Conservation (phyloP, 441 rosid genomes). For the Populus hybrid region DNA sequence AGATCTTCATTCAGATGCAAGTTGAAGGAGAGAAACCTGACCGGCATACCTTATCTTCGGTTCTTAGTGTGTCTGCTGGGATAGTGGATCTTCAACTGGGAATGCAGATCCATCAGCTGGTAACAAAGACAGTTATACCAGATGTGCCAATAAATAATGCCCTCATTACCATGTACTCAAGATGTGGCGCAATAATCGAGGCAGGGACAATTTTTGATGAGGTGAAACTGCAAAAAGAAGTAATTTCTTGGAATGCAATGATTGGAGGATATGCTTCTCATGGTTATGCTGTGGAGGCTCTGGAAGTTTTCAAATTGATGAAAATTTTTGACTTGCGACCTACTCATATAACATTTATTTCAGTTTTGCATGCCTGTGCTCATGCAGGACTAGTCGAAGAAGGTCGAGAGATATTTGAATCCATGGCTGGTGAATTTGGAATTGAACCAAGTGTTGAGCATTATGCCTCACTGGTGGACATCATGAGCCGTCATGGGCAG, state of each 20-base stretch:
- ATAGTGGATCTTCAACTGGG: constrained; percentile 55
- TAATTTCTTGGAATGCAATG: constrained; percentile 77
- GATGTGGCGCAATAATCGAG: constrained; percentile 55
- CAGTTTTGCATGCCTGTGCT: constrained; percentile 64
- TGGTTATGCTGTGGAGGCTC: constrained; percentile 53
- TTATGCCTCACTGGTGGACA: constrained; percentile 52
- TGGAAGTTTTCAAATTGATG: constrained; percentile 49
- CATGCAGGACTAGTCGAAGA: constrained; percentile 59
- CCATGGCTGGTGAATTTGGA: constrained; percentile 47
- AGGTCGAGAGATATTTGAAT: constrained; percentile 44
- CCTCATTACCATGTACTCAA: constrained; percentile 66
- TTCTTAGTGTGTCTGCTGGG: constrained; percentile 53
- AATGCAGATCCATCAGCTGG: constrained; percentile 62
- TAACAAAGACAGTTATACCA: constrained; percentile 43
- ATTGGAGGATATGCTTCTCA: constrained; percentile 72
- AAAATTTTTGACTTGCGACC: constrained; percentile 41
- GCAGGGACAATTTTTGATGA: constrained; percentile 46
- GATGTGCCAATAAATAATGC: constrained; percentile 58
- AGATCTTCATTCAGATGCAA: constrained; percentile 50
- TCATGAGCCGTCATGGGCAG: constrained; percentile 53
- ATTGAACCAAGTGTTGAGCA: constrained; percentile 59
- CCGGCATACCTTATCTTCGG: constrained; percentile 59
- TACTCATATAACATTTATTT: constrained; percentile 55
- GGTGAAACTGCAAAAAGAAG: constrained; percentile 43
- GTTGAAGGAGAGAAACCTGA: constrained; percentile 57